Base-by-base conservation (phyloP, 345 rosid species). In the Ceriops tagal region DNA sequence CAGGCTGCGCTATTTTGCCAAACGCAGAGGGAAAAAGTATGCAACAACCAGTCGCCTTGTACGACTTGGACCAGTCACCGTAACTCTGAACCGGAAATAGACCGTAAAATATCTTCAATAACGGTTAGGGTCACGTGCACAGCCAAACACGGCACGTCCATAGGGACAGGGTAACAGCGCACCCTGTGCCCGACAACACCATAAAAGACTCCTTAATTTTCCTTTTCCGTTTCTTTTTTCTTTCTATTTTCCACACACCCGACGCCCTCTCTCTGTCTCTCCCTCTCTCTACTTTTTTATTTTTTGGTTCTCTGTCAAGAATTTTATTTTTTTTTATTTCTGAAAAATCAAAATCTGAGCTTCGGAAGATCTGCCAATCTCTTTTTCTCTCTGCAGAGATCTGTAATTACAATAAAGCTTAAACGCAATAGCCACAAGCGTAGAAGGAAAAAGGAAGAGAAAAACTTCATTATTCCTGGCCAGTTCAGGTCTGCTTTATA, bases 361-460 rank as follows among this genome's bases (percentile, higher is more conserved):
- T 72, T 69, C 15, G 71, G 26, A 70, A 75, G 80, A 77, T 79
- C 83, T 74, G 68, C 65, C 22, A 51, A 18, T 55, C 66, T 62
- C 65, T 73, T 53, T 49, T 34, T 62, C 30, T 24, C 53, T 53
- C 55, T n/a, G 62, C 37, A 22, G 49, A 43, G 49, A 43, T 43
- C 49, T 43, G 49, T 43, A 13, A 13, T 43, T 43, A 11, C 49
- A 43, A 13, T 13, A 43, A 43, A 43, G 49, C 49, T 43, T 34
- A 34, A 34, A 34, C 9, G 37, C 9, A 34, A 6, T 34, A 34
- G 37, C 49, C 49, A 43, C 5, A 43, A 15, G 49, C 49, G 49
- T 43, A 15, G 18, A 15, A 43, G 49, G 16, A 11, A 43, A 49
- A 28, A 31, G 16, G 49, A 19, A 37, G 20, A 35, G 21, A 19